Evolutionary conservation across 1,284 basidiomycete genomes (phyloP).

Genomic region (Melampsora americana): DNA sequence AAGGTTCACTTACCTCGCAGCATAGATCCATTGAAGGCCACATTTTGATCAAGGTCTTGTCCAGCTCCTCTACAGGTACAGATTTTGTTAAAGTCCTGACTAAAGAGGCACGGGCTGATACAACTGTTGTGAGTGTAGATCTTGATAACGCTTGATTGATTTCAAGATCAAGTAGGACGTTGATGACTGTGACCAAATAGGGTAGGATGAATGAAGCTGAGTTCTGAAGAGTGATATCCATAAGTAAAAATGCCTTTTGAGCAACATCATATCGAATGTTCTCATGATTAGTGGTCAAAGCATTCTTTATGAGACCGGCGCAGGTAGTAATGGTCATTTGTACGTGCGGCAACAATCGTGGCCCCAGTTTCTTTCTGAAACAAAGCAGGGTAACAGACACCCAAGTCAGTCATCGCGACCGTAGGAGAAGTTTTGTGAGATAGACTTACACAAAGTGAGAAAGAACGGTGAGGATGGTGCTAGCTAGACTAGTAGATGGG

Average conservation of each 20-base stretch:
- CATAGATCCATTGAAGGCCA: slow-evolving; percentile 24
- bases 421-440: background rate
- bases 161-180: slow-evolving; percentile 13
- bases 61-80: slow-evolving; percentile 22
- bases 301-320: slow-evolving; percentile 9
- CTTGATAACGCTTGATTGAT: slow-evolving; percentile 13
- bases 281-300: background rate
- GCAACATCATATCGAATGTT: background rate
- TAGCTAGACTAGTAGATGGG: background rate
- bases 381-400: background rate
- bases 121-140: background rate
- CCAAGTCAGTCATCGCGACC: background rate
- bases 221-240: slow-evolving; percentile 31
- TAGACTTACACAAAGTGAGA: slow-evolving; percentile 28
- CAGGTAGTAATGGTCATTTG: slow-evolving; percentile 27
- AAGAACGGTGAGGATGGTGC: slow-evolving; percentile 23
- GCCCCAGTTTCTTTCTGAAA: slow-evolving; percentile 24
- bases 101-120: slow-evolving; percentile 12
- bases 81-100: slow-evolving; percentile 34
- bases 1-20: slow-evolving; percentile 12
- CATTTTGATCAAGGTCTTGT: slow-evolving; percentile 15
- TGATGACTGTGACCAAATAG: slow-evolving; percentile 22
- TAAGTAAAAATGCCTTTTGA: slow-evolving; percentile 18
- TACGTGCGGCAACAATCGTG: slow-evolving; percentile 28
- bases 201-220: slow-evolving; percentile 27